A percentile compares a stretch with the other conserved stretches of the same genome.
Evolutionary conservation across 768 basidiomycete genomes (phyloP).

Genomic region (Suillus bovinus): DNA sequence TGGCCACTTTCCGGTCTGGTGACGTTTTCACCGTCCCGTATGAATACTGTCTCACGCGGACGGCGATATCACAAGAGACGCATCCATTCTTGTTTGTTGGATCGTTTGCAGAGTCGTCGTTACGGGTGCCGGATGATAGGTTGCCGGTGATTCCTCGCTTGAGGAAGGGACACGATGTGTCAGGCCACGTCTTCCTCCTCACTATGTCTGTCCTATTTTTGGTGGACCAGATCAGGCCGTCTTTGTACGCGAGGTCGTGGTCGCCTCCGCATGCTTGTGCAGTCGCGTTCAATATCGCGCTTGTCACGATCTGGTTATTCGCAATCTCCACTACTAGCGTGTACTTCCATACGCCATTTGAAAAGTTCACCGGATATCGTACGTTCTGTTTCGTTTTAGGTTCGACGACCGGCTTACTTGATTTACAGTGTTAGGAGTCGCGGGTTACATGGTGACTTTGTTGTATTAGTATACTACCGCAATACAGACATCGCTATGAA

Average conservation of each 20-base stretch:
- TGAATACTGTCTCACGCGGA: conserved; percentile 54
- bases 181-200: conserved; percentile 91
- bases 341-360: conserved; percentile 88
- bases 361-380: conserved; percentile 88
- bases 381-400: conserved; percentile 33
- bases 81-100: conserved; percentile 65
- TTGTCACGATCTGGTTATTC: conserved; percentile 69
- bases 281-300: conserved; percentile 41
- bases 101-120: conserved; percentile 22
- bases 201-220: conserved; percentile 79
- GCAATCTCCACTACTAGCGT: conserved; percentile 79
- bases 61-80: conserved; percentile 53
- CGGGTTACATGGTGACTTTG: conserved; percentile 34
- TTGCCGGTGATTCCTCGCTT: conserved; percentile 62
- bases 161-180: conserved; percentile 86
- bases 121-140: conserved; percentile 33
- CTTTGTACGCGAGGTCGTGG: conserved; percentile 45
- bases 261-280: conserved; percentile 48
- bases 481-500: not conserved
- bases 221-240: conserved; percentile 67
- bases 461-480: conserved; percentile 13
- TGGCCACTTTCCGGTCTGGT: conserved; percentile 61
- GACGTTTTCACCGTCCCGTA: conserved; percentile 52
- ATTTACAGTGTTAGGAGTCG: conserved; percentile 39
- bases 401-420: not conserved